A percentile compares a stretch with the other conserved stretches of the same genome.
phyloP scores from a whole-genome alignment of 352 stramenopile species.

The Aphanomyces euteiches region DNA sequence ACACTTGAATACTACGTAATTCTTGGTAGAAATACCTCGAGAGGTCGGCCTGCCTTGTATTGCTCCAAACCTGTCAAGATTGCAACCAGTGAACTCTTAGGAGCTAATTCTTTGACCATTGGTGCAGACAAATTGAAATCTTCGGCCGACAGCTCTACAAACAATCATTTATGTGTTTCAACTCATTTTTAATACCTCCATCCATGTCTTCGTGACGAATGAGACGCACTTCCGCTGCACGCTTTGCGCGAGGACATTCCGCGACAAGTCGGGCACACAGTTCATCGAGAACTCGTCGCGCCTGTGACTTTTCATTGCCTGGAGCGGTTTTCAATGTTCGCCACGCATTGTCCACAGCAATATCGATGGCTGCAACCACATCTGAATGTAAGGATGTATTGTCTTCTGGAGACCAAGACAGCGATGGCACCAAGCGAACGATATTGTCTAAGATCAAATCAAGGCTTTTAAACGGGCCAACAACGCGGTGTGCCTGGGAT shows the following conservation, averaged over 20 bases:
- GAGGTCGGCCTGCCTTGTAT: too few relatives aligned
- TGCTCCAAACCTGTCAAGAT: too few relatives aligned
- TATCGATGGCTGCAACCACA: slow-evolving; percentile 56
- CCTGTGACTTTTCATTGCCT: slow-evolving; percentile 36
- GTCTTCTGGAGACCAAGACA: slow-evolving; percentile 33
- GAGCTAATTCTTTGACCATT: not conserved
- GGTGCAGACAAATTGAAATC: not conserved
- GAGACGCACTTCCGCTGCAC: slow-evolving; percentile 61
- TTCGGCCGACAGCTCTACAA: not conserved
- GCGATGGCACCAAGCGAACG: slow-evolving; percentile 41
- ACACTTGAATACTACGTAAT: not conserved
- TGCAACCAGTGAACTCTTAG: not conserved
- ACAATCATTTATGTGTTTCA: too few relatives aligned
- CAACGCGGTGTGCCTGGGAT: not conserved
- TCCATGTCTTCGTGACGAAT: slow-evolving; percentile 69
- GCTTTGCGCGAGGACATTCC: slow-evolving; percentile 58
- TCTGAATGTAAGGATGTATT: slow-evolving; percentile 38
- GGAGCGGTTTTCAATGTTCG: slow-evolving; percentile 40
- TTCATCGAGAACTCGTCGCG: slow-evolving; percentile 42
- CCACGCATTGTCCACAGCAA: slow-evolving; percentile 57
- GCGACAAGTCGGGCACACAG: slow-evolving; percentile 47
- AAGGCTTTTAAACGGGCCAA: slow-evolving; percentile 6
- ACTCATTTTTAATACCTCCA: slow-evolving; percentile 41
- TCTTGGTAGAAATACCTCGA: not conserved
- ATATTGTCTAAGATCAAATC: slow-evolving; percentile 21